phyloP scores from a whole-genome alignment of 1,284 basidiomycete genomes.

The Marasmius sp. region DNA sequence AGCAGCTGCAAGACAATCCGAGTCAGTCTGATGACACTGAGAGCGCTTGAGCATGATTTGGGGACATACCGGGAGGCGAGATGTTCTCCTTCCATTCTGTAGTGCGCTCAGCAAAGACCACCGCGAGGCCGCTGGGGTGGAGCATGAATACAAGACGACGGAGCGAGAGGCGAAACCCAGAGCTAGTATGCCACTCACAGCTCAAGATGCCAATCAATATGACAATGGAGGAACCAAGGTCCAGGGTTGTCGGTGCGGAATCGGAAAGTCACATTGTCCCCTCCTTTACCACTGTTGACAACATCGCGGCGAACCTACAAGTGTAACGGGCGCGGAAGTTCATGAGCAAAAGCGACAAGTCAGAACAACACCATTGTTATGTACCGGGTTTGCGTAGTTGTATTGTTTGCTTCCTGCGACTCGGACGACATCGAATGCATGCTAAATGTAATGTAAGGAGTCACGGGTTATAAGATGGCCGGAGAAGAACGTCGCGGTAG shows the following conservation, averaged over 20 bases:
- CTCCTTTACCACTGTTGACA: conserved; percentile 27
- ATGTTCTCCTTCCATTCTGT: neutral
- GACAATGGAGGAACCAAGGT: conserved; percentile 40
- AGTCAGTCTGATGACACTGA: neutral
- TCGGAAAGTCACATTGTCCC: conserved; percentile 35
- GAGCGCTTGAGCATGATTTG: neutral
- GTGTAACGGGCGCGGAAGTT: too few species aligned
- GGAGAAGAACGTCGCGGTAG: conserved; percentile 17
- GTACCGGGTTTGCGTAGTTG: conserved; percentile 37
- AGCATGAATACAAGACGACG: neutral
- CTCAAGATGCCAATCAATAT: conserved; percentile 46
- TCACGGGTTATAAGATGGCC: neutral
- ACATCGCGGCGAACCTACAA: conserved; percentile 31
- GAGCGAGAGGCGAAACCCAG: neutral
- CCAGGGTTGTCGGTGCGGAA: conserved; percentile 46
- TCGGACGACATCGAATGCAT: conserved; percentile 11
- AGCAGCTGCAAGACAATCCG: neutral
- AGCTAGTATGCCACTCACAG: conserved; percentile 26
- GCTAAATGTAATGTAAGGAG: neutral
- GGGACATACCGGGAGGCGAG: neutral
- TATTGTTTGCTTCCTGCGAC: conserved; percentile 18
- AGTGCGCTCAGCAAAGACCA: neutral
- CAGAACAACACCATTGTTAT: conserved; percentile 17
- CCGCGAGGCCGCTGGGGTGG: neutral
- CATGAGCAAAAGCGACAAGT: neutral